Conservation (phyloP, 2,329 filamentous ascomycete genomes). For the Fusarium sarcochroum region DNA sequence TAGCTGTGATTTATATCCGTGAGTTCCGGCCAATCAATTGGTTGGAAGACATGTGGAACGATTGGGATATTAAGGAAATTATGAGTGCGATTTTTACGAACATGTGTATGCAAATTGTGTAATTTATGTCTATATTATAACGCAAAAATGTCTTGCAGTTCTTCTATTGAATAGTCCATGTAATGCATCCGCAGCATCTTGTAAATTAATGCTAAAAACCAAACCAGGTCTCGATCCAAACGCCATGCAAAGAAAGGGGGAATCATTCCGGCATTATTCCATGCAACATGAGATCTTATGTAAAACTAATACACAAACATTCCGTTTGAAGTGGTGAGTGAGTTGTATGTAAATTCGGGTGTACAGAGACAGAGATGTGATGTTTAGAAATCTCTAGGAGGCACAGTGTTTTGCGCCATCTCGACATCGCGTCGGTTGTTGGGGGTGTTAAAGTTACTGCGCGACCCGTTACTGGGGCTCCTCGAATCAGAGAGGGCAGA, state of each 20-base stretch:
- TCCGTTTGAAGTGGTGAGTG: not conserved
- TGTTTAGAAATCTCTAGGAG: slow-evolving; percentile 31
- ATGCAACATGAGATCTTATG: slow-evolving; percentile 16
- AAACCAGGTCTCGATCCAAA: slow-evolving; percentile 18
- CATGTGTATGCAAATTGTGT: not conserved
- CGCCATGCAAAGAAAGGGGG: slow-evolving; percentile 36
- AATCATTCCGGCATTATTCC: slow-evolving; percentile 38
- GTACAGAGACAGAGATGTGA: not conserved
- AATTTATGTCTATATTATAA: not conserved
- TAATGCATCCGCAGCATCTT: not conserved
- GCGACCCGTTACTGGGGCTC: slow-evolving; percentile 33
- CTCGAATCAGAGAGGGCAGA: slow-evolving; percentile 33
- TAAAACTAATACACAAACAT: not conserved
- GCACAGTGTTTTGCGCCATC: slow-evolving; percentile 33
- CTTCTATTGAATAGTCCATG: not conserved
- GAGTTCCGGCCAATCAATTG: not conserved
- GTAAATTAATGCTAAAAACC: not conserved
- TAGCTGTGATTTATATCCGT: not conserved
- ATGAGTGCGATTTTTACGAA: not conserved
- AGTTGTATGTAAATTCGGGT: not conserved
- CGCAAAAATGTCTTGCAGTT: not conserved
- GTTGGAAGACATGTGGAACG: not conserved
- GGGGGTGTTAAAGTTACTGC: slow-evolving; percentile 15
- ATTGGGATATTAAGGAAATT: not conserved
- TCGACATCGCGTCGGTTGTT: slow-evolving; percentile 28